These are phyloP conservation scores for Leccinum imitatum DNA, from an alignment of 768 basidiomycete species.

Conservation along the genomic window DNA sequence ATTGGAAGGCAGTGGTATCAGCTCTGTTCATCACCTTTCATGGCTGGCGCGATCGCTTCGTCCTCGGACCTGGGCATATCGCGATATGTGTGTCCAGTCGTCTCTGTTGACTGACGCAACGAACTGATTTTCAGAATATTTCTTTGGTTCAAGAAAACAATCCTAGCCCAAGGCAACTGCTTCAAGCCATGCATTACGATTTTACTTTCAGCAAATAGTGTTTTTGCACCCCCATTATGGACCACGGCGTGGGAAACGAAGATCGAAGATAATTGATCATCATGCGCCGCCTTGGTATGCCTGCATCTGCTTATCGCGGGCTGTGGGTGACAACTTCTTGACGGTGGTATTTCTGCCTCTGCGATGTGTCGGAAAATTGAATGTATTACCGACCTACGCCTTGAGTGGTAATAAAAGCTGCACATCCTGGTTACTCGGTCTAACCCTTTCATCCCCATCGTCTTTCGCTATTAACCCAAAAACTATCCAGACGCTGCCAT, in stretches of 20 bases:
- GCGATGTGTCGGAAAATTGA: background rate
- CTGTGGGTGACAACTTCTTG: background rate
- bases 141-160: background rate
- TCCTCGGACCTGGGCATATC: no score
- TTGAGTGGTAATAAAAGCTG: background rate
- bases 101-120: background rate
- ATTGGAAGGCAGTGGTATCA: no score
- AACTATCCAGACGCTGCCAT: conserved; percentile 1
- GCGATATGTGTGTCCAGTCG: background rate
- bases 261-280: background rate
- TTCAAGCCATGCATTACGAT: background rate
- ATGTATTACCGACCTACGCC: background rate
- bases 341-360: background rate
- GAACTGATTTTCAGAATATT: background rate
- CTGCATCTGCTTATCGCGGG: background rate
- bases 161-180: background rate
- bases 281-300: background rate
- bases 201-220: no score
- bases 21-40: no score
- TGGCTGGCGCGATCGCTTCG: no score
- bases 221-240: no score
- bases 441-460: background rate
- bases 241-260: no score
- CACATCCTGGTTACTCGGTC: background rate
- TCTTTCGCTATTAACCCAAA: background rate